Base-by-base conservation (phyloP, 169 alveolate species). In the Plasmodium gallinaceum region DNA sequence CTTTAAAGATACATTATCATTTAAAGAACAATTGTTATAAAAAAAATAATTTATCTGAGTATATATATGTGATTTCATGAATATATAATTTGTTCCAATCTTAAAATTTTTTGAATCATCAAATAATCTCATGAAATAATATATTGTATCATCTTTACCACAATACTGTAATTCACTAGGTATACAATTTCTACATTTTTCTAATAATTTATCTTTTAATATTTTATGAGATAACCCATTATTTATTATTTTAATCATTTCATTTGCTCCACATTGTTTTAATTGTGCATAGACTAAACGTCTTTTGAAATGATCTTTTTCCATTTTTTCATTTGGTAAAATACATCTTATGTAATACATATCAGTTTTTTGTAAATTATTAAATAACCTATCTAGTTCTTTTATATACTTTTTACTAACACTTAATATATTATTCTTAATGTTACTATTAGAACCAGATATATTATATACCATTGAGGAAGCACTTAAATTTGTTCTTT, bases 281-380 rank as follows among this genome's bases (percentile, higher is more conserved):
- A 80, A 46, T 61, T 80, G 90, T 0, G 71, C 18, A 61, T 80
- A 80, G 12, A 80, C 61, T 5, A 80, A 26, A 37, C 64, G n/a
- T 48, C 64, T 51, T 57, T 62, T 80, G 1, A 80, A 80, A 32
- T 39, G 9, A 26, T 86, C 88, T 16, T 61, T 57, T 46, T 57
- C 62, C 95, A 92, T 92, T 10, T 88, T 39, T 14, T 78, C 88
- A 43, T 92, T 92, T 60, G 95, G 93, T n/a, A 92, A 71, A 2
- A 92, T 64, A 58, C 95, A 92, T 65, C 95, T 85, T 26, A 92
- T 80, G 61, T 88, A 92, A 46, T 92, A 91, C 68, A 92, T 70
- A 32, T 89, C 90, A 37, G 90, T 88, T 39, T 88, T 68, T 18
- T 92, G 80, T 66, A 92, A 71, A 66, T 88, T 90, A 6, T 39